Percentiles rank a stretch among this genome's conserved stretches.
phyloP scores from a whole-genome alignment of 2,329 filamentous ascomycete genomes.

The Talaromyces rugulosus region DNA sequence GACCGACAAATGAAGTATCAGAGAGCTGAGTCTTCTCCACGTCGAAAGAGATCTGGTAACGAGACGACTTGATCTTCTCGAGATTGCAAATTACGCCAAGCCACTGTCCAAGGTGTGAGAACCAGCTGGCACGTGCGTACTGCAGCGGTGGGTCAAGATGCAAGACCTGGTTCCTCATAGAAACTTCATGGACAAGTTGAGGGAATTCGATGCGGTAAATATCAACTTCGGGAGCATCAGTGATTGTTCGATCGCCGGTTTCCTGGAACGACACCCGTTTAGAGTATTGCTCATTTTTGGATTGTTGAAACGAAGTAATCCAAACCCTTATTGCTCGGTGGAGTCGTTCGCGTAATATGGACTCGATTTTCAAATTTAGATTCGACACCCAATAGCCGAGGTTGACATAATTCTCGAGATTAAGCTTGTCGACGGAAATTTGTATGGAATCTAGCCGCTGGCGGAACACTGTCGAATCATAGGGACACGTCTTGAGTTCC shows the following conservation, averaged over 20 bases:
- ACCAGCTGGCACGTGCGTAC: conserved; percentile 89
- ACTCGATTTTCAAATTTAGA: conserved; percentile 81
- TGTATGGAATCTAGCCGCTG: conserved; percentile 80
- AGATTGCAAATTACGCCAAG: conserved; percentile 88
- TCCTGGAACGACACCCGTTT: conserved; percentile 20
- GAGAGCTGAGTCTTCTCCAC: conserved; percentile 35
- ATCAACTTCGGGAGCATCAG: conserved; percentile 25
- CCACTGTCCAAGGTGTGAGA: conserved; percentile 88
- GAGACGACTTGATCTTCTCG: conserved; percentile 87
- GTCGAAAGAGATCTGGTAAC: conserved; percentile 82
- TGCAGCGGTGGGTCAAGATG: conserved; percentile 92
- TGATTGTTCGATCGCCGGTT: conserved; percentile 14
- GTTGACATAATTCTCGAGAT: conserved; percentile 93
- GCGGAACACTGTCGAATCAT: conserved; percentile 75
- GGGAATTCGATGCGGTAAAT: conserved; percentile 39
- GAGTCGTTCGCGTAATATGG: conserved; percentile 75
- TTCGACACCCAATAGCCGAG: conserved; percentile 83
- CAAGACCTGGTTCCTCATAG: conserved; percentile 97
- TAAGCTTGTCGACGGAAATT: conserved; percentile 89
- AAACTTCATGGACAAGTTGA: conserved; percentile 77
- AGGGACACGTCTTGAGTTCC: conserved; percentile 80
- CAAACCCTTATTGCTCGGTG: conserved; percentile 78
- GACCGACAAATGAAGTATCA: conserved; percentile 67
- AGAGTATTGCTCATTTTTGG: conserved; percentile 26
- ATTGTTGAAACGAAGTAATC: conserved; percentile 76